phyloP scores from a whole-genome alignment of 495 filamentous ascomycete genomes.

The Choiromyces venosus region DNA sequence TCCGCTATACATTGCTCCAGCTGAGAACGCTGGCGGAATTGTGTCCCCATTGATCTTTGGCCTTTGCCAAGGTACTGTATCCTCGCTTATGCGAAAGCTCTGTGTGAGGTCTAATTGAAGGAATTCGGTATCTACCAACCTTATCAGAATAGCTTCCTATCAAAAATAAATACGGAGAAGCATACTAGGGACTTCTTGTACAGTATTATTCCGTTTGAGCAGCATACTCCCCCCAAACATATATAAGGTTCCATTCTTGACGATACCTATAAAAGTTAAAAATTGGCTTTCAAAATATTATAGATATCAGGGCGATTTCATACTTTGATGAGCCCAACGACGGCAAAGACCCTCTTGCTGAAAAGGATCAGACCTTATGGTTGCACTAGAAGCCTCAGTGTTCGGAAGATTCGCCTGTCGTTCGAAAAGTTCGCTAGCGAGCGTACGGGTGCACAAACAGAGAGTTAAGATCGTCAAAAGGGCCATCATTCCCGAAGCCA shows the following conservation, averaged over 20 bases:
- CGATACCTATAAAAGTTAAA: not conserved
- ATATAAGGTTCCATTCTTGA: not conserved
- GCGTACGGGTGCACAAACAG: not conserved
- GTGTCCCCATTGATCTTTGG: not conserved
- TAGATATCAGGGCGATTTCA: not conserved
- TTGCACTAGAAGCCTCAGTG: not conserved
- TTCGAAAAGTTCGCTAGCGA: not conserved
- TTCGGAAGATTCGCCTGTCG: not conserved
- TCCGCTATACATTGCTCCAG: conserved; percentile 2
- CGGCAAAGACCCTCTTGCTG: conserved; percentile 5
- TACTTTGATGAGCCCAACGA: conserved; percentile 8
- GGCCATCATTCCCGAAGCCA: not conserved
- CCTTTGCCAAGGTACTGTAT: conserved; percentile 3
- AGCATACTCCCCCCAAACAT: conserved; percentile 9
- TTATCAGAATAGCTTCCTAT: not conserved
- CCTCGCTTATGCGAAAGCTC: not conserved
- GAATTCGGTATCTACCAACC: not conserved
- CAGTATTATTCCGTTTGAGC: not conserved
- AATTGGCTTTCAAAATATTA: not conserved
- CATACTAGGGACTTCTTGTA: not conserved
- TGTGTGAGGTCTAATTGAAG: conserved; percentile 6
- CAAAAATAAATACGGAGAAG: not conserved
- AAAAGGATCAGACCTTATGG: not conserved
- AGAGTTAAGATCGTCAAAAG: not conserved
- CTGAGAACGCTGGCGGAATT: not conserved